Evolutionary conservation across 2,329 filamentous ascomycete species (phyloP).

Genomic region (Talaromyces sp.): DNA sequence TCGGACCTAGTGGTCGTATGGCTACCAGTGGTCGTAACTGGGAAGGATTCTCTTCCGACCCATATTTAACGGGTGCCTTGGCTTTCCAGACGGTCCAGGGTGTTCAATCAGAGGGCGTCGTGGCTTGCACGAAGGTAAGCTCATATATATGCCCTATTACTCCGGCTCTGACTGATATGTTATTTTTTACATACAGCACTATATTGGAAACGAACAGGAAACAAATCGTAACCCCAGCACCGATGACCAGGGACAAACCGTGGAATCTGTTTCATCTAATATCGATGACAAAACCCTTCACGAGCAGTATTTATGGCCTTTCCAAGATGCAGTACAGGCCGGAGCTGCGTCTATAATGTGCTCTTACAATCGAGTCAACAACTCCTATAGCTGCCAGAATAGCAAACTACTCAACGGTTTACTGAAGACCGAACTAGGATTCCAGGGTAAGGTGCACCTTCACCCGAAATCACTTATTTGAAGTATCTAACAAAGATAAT

Average conservation of each 20-base stretch:
- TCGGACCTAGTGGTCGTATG: slow-evolving; percentile 76
- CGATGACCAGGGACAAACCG: slow-evolving; percentile 66
- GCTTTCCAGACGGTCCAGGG: slow-evolving; percentile 74
- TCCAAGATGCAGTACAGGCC: slow-evolving; percentile 50
- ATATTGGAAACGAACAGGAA: slow-evolving; percentile 73
- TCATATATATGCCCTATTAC: neutral
- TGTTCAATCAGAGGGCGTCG: slow-evolving; percentile 61
- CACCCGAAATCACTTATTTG: too few species aligned
- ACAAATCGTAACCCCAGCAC: slow-evolving; percentile 67
- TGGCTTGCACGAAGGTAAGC: slow-evolving; percentile 31
- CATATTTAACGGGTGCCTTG: slow-evolving; percentile 79
- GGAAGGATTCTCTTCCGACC: slow-evolving; percentile 86
- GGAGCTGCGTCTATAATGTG: slow-evolving; percentile 12
- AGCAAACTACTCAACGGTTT: slow-evolving; percentile 58
- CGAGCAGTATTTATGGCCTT: slow-evolving; percentile 60
- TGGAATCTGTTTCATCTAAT: slow-evolving; percentile 47
- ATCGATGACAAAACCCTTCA: slow-evolving; percentile 60
- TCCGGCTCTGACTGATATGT: neutral
- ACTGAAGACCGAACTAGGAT: slow-evolving; percentile 62
- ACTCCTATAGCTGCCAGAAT: slow-evolving; percentile 57
- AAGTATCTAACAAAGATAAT: neutral
- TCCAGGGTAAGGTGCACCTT: slow-evolving; percentile 49
- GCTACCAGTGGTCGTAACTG: slow-evolving; percentile 88
- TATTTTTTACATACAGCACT: slow-evolving; percentile 45
- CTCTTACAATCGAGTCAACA: slow-evolving; percentile 44